Evolutionary conservation across 2,329 filamentous ascomycete genomes (phyloP), one percentile per base, ranked within the genome.

Genomic region (Fonsecaea multimorphosa): DNA sequence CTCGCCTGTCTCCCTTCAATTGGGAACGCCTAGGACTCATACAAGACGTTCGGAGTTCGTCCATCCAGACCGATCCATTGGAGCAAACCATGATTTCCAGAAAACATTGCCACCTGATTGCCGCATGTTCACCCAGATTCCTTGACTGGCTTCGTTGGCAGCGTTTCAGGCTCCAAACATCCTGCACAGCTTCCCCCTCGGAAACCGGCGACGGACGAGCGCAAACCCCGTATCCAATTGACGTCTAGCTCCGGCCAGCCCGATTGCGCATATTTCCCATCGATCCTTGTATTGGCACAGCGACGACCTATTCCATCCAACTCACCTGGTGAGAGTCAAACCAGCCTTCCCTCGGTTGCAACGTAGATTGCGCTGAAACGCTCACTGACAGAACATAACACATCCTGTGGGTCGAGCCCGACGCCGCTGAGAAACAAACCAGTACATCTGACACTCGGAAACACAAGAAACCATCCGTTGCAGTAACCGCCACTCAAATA

Each of bases 331-430:
- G 44, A 49, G 44, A 49, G 44, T 49, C 44, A 49, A 49, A 49
- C 44, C 44, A 49, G 44, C 44, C 44, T 49, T 49, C 44, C 44
- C 44, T 49, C 44, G 44, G 44, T 11, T 49, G 44, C 44, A 49
- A 49, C 44, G 44, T 49, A 49, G 44, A 49, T 49, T 49, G 44
- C 44, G 44, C 44, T 49, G 44, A 49, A 49, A 49, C 44, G 44
- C 44, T 49, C 44, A 49, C 9, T 24, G 44, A 49, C 44, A 49
- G 44, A 49, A 49, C n/a, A 49, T 24, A 49, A 49, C 19, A 24
- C 44, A 49, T 49, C 44, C 44, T 49, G 44, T 49, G 19, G 44
- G 44, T 49, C 44, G 44, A 49, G 44, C 19, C 44, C 44, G 22
- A 49, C 44, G 44, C 44, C 44, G 19, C 19, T 19, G 44, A 49